Base-by-base conservation (phyloP, 129 eudicot genomes). In the Pittosporum tobira region DNA sequence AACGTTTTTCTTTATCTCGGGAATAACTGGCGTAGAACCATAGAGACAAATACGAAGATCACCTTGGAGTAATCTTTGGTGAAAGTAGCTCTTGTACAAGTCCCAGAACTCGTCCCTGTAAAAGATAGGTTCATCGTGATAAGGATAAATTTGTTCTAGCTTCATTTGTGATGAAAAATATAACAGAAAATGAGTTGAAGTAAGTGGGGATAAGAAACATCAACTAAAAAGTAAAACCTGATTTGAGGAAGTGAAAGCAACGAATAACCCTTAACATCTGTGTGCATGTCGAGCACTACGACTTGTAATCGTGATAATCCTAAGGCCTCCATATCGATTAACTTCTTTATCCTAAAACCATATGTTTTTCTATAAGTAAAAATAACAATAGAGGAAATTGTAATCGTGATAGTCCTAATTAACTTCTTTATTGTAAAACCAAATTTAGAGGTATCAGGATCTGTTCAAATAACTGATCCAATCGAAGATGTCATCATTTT, bases 41-140 rank as follows among this genome's bases (percentile, higher is more conserved):
- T 77, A 80, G 18, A 90, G 83, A 70, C 95, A 85, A 52, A 90
- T 68, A 5, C 89, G 88, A 44, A 90, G 68, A 64, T 72, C 63
- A 44, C 97, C 95, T 60, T 77, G 54, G 8, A 90, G 59, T 23
- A 90, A 51, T 65, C 79, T 72, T 59, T 73, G 79, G 66, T 90
- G 95, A 60, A 85, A 79, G 60, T 75, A 73, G 65, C 76, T 75
- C 66, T 69, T 80, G 64, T 90, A 90, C 74, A 90, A 64, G 61
- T 82, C 88, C 97, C 97, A 90, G 51, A 90, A 90, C 65, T 90
- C 97, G 36, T 90, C 94, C 51, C 97, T 89, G 87, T 44, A 48
- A 40, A 20, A 65, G n/a, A n/a, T n/a, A n/a, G n/a, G 10, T 30
- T 56, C 16, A n/a, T 19, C 1, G 24, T 56, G n/a, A 26, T 2